Evolutionary conservation across 176 grass and related monocot species (phyloP), one percentile per base, ranked within the genome.

Genomic region (Microstegium vimineum): DNA sequence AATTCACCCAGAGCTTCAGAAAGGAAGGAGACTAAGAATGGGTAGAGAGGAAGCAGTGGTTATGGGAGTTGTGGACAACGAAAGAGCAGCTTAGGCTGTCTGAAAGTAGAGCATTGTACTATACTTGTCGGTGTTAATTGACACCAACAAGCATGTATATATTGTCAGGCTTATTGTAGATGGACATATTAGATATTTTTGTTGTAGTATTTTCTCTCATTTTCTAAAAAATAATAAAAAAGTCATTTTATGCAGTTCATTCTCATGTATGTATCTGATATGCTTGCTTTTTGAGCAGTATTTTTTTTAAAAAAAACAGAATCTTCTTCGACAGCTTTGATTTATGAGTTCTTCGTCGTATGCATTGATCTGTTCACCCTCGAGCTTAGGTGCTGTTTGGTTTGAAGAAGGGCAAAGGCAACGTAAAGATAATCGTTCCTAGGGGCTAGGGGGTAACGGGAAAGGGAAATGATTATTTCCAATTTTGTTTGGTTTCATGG

Each of bases 131-230:
- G 54, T 82, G 26, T 63, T 52, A 82, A 78, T 86, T 82, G 66
- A 59, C 65, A 73, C 66, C 61, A 47, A 46, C 66, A 78, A 79
- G 74, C 67, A 69, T 86, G 83, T 90, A 79, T 72, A 86, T 86
- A 90, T 73, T 86, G 15, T 74, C 51, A 65, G 63, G 67, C 37
- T 67, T 82, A 78, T 82, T 82, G 28, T 78, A 86, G 46, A 31
- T 41, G n/a, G 77, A 45, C 51, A 86, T 59, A 77, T 32, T 20
- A 22, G 36, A 80, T 37, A 17, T 80, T 79, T 75, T 47, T n/a
- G 20, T n/a, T 76, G 1, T 63, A 35, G 2, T 36, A 26, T 68
- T 69, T 27, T 40, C 47, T 68, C 31, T 5, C 3, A 1, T 47
- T 14, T 45, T 35, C 12, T 60, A n/a, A n/a, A n/a, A n/a, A n/a